A percentile compares a stretch with the other conserved stretches of the same genome.
These are phyloP conservation scores for Boletus rubropictus DNA, from an alignment of 768 basidiomycete species.

Conservation along the genomic window DNA sequence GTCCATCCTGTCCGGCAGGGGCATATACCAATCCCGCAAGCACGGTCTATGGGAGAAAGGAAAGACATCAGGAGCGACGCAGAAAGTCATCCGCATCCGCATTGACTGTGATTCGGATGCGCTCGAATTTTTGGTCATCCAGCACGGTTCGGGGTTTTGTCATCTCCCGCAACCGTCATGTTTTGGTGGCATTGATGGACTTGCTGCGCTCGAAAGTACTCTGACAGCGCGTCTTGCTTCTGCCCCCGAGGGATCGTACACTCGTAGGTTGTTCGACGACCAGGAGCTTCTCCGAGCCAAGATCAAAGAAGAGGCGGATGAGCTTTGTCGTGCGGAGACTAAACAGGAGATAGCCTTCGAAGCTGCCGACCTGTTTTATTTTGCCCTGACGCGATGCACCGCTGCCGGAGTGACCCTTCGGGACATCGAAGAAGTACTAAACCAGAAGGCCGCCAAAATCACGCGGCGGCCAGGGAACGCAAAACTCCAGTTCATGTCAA, in stretches of 20 bases:
- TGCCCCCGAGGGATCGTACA: slow-evolving; percentile 91
- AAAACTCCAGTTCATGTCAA: slow-evolving; percentile 68
- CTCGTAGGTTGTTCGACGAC: slow-evolving; percentile 79
- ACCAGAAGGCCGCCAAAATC: slow-evolving; percentile 80
- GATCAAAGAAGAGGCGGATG: slow-evolving; percentile 98
- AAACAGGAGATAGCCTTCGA: slow-evolving; percentile 88
- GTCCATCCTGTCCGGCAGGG: slow-evolving; percentile 82
- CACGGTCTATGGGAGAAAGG: slow-evolving; percentile 97
- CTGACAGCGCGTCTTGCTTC: slow-evolving; percentile 63
- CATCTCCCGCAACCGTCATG: slow-evolving; percentile 85
- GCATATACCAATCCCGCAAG: slow-evolving; percentile 94
- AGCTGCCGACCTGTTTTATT: slow-evolving; percentile 93
- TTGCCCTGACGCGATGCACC: slow-evolving; percentile 80
- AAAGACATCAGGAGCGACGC: slow-evolving; percentile 91
- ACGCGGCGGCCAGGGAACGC: slow-evolving; percentile 87
- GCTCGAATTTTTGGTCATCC: slow-evolving; percentile 84
- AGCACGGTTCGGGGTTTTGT: slow-evolving; percentile 90
- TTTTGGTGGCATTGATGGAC: slow-evolving; percentile 77
- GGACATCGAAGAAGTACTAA: slow-evolving; percentile 80
- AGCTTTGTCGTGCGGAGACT: slow-evolving; percentile 78
- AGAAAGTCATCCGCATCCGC: slow-evolving; percentile 76
- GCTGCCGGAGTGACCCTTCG: slow-evolving; percentile 73
- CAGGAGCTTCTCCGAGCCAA: slow-evolving; percentile 79
- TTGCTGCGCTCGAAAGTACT: slow-evolving; percentile 76
- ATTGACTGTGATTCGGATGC: slow-evolving; percentile 92